phyloP scores from a whole-genome alignment of 257 asterid species.

The Forsythia viridissima region DNA sequence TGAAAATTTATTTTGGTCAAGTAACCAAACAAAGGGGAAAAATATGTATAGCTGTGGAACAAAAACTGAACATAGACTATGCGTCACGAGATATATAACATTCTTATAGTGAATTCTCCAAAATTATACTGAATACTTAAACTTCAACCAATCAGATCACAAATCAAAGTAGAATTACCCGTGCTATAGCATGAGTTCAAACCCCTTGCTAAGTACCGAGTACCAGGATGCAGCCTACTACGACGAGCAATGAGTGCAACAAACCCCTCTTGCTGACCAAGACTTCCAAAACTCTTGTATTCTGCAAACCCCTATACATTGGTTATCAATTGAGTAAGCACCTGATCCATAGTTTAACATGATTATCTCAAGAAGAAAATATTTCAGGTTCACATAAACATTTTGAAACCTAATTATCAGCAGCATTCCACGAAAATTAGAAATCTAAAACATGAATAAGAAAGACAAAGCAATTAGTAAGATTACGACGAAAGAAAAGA shows the following conservation, averaged over 20 bases:
- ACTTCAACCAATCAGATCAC: conserved; percentile 4
- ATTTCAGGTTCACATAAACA: not conserved
- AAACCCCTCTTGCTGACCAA: conserved; percentile 90
- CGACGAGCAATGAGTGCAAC: conserved; percentile 96
- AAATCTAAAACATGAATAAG: too few relatives aligned
- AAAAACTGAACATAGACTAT: not conserved
- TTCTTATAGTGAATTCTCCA: conserved; percentile 7
- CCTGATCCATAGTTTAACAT: conserved; percentile 11
- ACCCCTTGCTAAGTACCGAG: conserved; percentile 96
- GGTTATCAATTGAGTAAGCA: conserved; percentile 36
- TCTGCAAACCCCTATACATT: conserved; percentile 91
- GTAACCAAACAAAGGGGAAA: not conserved
- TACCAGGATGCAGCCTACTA: conserved; percentile 98
- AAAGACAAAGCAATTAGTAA: too few relatives aligned
- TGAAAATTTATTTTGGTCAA: too few relatives aligned
- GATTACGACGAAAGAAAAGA: too few relatives aligned
- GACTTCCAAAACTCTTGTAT: conserved; percentile 85
- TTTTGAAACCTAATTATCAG: not conserved
- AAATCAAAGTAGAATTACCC: conserved; percentile 50
- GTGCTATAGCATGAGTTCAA: conserved; percentile 92
- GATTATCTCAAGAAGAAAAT: not conserved
- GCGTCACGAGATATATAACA: not conserved
- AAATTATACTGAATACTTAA: not conserved
- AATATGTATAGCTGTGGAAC: not conserved
- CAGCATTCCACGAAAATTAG: too few relatives aligned